These are phyloP conservation scores for Termitomyces sp. DNA, from an alignment of 768 basidiomycete genomes.

Conservation along the genomic window DNA sequence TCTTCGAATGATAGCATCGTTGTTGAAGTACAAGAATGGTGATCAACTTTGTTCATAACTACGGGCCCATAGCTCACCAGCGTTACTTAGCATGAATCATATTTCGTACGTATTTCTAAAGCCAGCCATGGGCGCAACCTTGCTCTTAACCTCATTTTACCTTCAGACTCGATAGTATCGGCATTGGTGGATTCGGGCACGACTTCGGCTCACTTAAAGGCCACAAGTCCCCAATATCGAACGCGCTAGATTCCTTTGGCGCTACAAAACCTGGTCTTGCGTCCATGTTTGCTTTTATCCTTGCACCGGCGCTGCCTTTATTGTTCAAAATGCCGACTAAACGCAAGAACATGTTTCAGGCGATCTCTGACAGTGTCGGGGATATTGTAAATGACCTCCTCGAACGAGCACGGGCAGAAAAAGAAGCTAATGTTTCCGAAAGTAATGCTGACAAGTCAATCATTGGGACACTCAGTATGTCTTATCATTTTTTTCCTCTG, in stretches of 20 bases:
- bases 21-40: conserved; percentile 45
- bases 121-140: background rate
- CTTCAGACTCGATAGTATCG: conserved; percentile 44
- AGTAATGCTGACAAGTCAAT: conserved; percentile 20
- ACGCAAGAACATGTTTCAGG: conserved; percentile 19
- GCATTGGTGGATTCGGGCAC: conserved; percentile 48
- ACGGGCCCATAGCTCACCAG: background rate
- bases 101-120: conserved; percentile 30
- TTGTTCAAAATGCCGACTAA: conserved; percentile 25
- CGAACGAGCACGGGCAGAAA: conserved; percentile 22
- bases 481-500: background rate
- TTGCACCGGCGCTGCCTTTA: conserved; percentile 26
- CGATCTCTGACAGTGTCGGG: conserved; percentile 22
- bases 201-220: conserved; percentile 45
- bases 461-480: conserved; percentile 23
- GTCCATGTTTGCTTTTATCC: conserved; percentile 13
- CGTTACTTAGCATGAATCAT: conserved; percentile 32
- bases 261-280: conserved; percentile 15
- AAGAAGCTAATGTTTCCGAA: conserved; percentile 15
- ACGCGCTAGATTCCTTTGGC: conserved; percentile 29
- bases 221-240: conserved; percentile 27
- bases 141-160: background rate
- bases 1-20: conserved; percentile 18
- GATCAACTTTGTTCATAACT: background rate
- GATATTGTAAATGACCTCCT: conserved; percentile 29